Evolutionary conservation across 306 rosid genomes (phyloP).

Genomic region (Neltuma alba): DNA sequence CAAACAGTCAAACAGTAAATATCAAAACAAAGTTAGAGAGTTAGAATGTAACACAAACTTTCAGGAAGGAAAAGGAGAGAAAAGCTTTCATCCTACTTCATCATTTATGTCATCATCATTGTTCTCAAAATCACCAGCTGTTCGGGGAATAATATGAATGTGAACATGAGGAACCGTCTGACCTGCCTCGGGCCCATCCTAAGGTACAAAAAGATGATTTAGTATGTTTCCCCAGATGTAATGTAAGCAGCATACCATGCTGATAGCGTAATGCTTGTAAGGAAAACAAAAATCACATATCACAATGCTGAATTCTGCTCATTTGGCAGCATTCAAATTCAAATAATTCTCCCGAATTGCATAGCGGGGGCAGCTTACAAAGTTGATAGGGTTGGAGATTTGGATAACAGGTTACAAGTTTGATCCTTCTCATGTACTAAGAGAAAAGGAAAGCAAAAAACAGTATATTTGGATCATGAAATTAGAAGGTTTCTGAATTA

Average conservation of each 20-base stretch:
- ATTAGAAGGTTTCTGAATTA: not conserved
- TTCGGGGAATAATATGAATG: slow-evolving; percentile 79
- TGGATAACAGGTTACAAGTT: not conserved
- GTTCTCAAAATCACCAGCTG: slow-evolving; percentile 66
- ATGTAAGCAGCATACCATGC: not conserved
- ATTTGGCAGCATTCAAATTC: not conserved
- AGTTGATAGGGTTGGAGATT: not conserved
- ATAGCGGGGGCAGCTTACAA: not conserved
- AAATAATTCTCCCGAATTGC: not conserved
- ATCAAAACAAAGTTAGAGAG: slow-evolving; percentile 17
- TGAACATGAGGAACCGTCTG: slow-evolving; percentile 92
- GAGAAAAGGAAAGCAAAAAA: not conserved
- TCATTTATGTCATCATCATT: slow-evolving; percentile 87
- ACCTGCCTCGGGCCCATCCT: slow-evolving; percentile 96
- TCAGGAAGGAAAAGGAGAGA: not conserved
- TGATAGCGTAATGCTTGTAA: not conserved
- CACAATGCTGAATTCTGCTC: not conserved
- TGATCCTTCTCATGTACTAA: not conserved
- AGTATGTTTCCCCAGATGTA: slow-evolving; percentile 22
- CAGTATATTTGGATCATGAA: not conserved
- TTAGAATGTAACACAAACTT: slow-evolving; percentile 15
- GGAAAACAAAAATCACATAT: not conserved
- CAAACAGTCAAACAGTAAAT: slow-evolving; percentile 1
- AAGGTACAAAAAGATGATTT: slow-evolving; percentile 34
- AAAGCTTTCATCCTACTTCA: slow-evolving; percentile 52